phyloP scores from a whole-genome alignment of 73 alveolate genomes.

The Paramecium biaurelia region DNA sequence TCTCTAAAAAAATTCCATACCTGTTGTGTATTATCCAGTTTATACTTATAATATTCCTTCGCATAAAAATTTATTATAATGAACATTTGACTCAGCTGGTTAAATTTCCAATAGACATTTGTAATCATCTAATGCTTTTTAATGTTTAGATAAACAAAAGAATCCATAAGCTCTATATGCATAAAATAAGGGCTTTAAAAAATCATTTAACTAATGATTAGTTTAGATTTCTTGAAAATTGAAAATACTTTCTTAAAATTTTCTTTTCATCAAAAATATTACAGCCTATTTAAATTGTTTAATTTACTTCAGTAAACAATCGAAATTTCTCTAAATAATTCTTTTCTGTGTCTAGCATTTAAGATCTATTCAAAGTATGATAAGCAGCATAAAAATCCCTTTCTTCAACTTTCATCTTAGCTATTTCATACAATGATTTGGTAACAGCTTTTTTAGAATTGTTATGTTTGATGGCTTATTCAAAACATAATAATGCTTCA shows the following conservation, averaged over 20 bases:
- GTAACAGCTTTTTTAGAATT: constrained; percentile 65
- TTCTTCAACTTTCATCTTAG: constrained; percentile 65
- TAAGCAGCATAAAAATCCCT: constrained; percentile 70
- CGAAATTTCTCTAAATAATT: constrained; percentile 55
- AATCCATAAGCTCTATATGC: constrained; percentile 68
- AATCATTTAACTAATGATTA: constrained; percentile 58
- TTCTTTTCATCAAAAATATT: constrained; percentile 63
- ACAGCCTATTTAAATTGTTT: constrained; percentile 40
- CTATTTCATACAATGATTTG: constrained; percentile 65
- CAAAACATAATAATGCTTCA: constrained; percentile 67
- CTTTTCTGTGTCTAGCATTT: constrained; percentile 54
- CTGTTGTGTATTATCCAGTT: constrained; percentile 46
- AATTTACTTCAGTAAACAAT: constrained; percentile 59
- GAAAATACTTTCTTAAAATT: constrained; percentile 58
- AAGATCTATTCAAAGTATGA: constrained; percentile 67
- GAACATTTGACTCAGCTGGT: constrained; percentile 52
- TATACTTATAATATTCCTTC: constrained; percentile 62
- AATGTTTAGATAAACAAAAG: constrained; percentile 65
- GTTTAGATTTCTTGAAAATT: constrained; percentile 23
- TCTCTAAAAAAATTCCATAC: constrained; percentile 44
- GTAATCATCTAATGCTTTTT: constrained; percentile 68
- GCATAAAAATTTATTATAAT: constrained; percentile 58
- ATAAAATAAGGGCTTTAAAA: constrained; percentile 57
- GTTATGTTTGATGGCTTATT: constrained; percentile 67
- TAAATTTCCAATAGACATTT: constrained; percentile 16